These are phyloP conservation scores for Lachnellula occidentalis DNA, from an alignment of 2,329 filamentous ascomycete genomes.

Conservation along the genomic window DNA sequence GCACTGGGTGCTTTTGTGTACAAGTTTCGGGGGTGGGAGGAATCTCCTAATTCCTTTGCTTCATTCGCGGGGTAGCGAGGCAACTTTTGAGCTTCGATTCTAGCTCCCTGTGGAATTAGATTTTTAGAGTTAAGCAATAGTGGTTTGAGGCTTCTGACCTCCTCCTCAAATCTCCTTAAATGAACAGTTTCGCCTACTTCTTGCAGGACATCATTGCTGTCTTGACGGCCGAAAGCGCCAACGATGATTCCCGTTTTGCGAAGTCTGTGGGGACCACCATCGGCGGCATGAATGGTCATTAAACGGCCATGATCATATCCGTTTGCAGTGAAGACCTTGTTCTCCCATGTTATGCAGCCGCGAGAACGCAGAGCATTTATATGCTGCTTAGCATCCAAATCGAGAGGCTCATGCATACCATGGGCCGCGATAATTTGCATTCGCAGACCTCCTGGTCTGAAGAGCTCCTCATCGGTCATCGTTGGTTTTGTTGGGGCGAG, in stretches of 20 bases:
- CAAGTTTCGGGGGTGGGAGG: slow-evolving; percentile 16
- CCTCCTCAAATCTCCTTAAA: not conserved
- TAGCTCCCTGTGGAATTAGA: slow-evolving; percentile 1
- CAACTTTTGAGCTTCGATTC: slow-evolving; percentile 1
- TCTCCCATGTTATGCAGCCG: slow-evolving; percentile 5
- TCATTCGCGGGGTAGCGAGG: slow-evolving; percentile 12
- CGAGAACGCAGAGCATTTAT: slow-evolving; percentile 22
- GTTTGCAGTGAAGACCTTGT: not conserved
- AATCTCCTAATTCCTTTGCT: slow-evolving; percentile 45
- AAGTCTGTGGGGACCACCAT: not conserved
- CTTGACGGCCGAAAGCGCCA: slow-evolving; percentile 12
- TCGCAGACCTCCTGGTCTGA: slow-evolving; percentile 14
- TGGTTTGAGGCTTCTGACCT: slow-evolving; percentile 3
- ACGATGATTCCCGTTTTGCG: slow-evolving; percentile 17
- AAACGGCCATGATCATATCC: slow-evolving; percentile 12
- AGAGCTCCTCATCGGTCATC: slow-evolving; percentile 18
- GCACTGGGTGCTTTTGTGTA: slow-evolving; percentile 1
- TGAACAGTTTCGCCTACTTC: not conserved
- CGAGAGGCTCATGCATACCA: slow-evolving; percentile 20
- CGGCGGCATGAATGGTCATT: slow-evolving; percentile 2
- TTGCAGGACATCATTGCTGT: not conserved
- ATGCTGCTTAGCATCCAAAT: slow-evolving; percentile 21
- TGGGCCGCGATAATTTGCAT: slow-evolving; percentile 26
- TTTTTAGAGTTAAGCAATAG: slow-evolving; percentile 2
- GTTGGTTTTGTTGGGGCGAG: slow-evolving; percentile 10